Evolutionary conservation across 2,329 filamentous ascomycete genomes (phyloP).

Genomic region (Monosporascus sp.): DNA sequence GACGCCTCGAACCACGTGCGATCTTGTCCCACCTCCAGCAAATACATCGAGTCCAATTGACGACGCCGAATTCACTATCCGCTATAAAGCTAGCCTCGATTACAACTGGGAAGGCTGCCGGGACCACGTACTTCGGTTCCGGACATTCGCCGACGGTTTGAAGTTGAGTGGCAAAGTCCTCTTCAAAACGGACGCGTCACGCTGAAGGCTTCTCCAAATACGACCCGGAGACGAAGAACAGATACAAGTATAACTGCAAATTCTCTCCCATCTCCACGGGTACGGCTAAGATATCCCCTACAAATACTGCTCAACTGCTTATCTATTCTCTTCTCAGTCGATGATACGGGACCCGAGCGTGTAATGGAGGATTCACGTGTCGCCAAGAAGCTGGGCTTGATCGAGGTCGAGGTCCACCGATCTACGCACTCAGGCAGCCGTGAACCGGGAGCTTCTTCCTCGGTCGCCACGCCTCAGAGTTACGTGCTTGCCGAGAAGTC

Average conservation of each 20-base stretch:
- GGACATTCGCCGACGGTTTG: conserved; percentile 17
- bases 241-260: conserved; percentile 12
- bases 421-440: not conserved
- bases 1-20: conserved; percentile 8
- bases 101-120: conserved; percentile 18
- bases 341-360: conserved; percentile 13
- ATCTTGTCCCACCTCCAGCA: conserved; percentile 9
- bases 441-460: not conserved
- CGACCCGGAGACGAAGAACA: conserved; percentile 1
- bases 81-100: conserved; percentile 1
- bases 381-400: conserved; percentile 20
- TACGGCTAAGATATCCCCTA: conserved; percentile 5
- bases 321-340: conserved; percentile 7
- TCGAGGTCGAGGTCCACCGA: conserved; percentile 15
- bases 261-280: conserved; percentile 23
- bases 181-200: not conserved
- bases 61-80: conserved; percentile 19
- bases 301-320: not conserved
- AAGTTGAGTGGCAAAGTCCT: conserved; percentile 1
- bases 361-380: conserved; percentile 14
- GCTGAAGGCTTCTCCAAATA: not conserved
- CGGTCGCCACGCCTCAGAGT: not conserved
- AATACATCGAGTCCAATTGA: conserved; percentile 27
- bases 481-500: conserved; percentile 25
- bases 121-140: conserved; percentile 6